Evolutionary conservation across 257 asterid species (phyloP).

Genomic region (Plantago elongata): DNA sequence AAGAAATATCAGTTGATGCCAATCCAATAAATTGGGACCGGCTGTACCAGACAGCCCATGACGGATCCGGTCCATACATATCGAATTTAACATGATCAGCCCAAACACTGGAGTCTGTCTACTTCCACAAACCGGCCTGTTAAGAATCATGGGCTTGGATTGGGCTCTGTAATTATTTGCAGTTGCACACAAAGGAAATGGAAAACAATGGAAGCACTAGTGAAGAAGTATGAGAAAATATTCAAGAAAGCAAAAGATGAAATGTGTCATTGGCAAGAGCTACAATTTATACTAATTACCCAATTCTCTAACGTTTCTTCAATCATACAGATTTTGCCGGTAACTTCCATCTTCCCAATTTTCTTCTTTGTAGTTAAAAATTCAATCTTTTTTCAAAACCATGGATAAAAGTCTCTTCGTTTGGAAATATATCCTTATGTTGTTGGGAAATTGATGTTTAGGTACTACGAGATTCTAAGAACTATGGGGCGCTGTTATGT

Average conservation of each 20-base stretch:
- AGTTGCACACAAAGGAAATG: too few relatives aligned
- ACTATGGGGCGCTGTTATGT: constrained; percentile 53
- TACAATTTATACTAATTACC: constrained; percentile 52
- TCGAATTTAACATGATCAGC: too few relatives aligned
- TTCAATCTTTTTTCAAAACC: neutral
- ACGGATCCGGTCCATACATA: too few relatives aligned
- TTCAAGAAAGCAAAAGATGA: constrained; percentile 61
- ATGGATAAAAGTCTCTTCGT: too few relatives aligned
- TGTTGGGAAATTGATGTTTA: constrained; percentile 15
- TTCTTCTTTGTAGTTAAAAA: neutral
- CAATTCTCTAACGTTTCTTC: constrained; percentile 62
- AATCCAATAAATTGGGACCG: too few relatives aligned
- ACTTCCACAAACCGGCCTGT: too few relatives aligned
- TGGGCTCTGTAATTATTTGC: too few relatives aligned
- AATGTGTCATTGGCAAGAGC: constrained; percentile 61
- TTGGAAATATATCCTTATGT: too few relatives aligned
- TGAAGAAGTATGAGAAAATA: constrained; percentile 63
- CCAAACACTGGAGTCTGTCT: too few relatives aligned
- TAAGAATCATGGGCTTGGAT: too few relatives aligned
- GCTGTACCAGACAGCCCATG: too few relatives aligned
- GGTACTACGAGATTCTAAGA: constrained; percentile 46
- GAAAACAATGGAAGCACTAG: constrained; percentile 44
- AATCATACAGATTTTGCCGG: constrained; percentile 75
- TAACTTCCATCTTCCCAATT: constrained; percentile 7
- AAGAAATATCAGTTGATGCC: too few relatives aligned